Conservation (phyloP, 148 eudicot genomes). For the Persicaria maculosa region DNA sequence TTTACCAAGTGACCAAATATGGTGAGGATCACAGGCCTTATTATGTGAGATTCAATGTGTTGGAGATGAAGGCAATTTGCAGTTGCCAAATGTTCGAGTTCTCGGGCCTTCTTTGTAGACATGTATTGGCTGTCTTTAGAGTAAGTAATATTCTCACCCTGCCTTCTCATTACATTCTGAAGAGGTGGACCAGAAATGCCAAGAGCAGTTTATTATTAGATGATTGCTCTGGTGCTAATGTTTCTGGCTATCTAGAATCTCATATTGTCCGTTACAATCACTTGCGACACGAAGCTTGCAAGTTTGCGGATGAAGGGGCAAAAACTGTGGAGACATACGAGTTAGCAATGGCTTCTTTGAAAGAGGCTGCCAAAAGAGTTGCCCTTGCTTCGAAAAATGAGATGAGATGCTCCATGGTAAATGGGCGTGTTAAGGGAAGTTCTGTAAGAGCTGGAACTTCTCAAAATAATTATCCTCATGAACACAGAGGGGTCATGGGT, state of each 20-base stretch:
- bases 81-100: constrained; percentile 63
- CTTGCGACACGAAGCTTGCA: constrained; percentile 41
- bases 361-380: constrained; percentile 41
- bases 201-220: constrained; percentile 49
- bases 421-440: constrained; percentile 19
- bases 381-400: constrained; percentile 21
- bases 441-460: constrained; percentile 13
- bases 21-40: constrained; percentile 43
- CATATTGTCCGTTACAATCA: constrained; percentile 41
- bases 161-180: constrained; percentile 42
- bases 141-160: constrained; percentile 50
- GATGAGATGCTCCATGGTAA: constrained; percentile 22
- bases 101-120: constrained; percentile 53
- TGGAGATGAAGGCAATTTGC: constrained; percentile 43
- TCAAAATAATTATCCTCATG: constrained; percentile 14
- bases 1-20: constrained; percentile 41
- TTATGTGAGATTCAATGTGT: constrained; percentile 32
- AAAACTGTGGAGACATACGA: constrained; percentile 36
- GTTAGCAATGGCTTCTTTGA: constrained; percentile 40
- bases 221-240: constrained; percentile 18
- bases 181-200: constrained; percentile 59
- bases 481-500: constrained; percentile 10
- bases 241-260: constrained; percentile 33
- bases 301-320: constrained; percentile 46
- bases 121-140: constrained; percentile 46